Evolutionary conservation across 2,329 filamentous ascomycete genomes (phyloP), one percentile per base, ranked within the genome.

Genomic region (Penicillium digitatum): DNA sequence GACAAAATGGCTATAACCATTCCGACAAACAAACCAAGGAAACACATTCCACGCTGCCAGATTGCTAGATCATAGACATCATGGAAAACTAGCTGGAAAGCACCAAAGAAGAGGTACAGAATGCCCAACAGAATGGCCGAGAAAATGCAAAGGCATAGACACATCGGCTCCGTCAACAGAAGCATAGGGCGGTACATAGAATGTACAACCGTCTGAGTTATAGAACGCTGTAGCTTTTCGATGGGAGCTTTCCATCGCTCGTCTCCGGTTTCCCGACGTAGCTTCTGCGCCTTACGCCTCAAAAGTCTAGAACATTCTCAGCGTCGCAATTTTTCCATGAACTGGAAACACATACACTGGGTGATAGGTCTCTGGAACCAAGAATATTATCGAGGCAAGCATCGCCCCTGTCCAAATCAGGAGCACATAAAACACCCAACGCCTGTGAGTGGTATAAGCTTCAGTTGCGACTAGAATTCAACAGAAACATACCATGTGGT

Each of bases 91-190:
- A 95, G 77, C 5, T 87, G 83, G 66, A 96, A 95, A 0, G 91
- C 90, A 20, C 90, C 90, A 70, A 95, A 95, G 77, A 95, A 95
- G 37, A 96, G 83, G 69, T 96, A 96, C 2, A 96, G 76, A 42
- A 95, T 87, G 5, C 91, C 92, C 8, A 96, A 79, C n/a, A 96
- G 77, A 51, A 96, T 83, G 37, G 90, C 90, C 0, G 89, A 89
- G 64, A 92, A 88, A 22, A 94, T 74, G 72, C 90, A 94, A 26
- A 96, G 83, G 62, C 85, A 85, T 54, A 94, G 77, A 56, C 87
- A 89, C 90, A 96, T 96, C 61, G 89, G 89, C 76, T 95, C 90
- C 51, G 87, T 72, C 52, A 96, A 80, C 6, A 96, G 82, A 72
- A 94, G 83, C 69, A 94, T 88, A 6, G 90, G 90, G 31, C 82